Evolutionary conservation across 306 rosid genomes (phyloP).

Genomic region (Castanopsis chinensis): DNA sequence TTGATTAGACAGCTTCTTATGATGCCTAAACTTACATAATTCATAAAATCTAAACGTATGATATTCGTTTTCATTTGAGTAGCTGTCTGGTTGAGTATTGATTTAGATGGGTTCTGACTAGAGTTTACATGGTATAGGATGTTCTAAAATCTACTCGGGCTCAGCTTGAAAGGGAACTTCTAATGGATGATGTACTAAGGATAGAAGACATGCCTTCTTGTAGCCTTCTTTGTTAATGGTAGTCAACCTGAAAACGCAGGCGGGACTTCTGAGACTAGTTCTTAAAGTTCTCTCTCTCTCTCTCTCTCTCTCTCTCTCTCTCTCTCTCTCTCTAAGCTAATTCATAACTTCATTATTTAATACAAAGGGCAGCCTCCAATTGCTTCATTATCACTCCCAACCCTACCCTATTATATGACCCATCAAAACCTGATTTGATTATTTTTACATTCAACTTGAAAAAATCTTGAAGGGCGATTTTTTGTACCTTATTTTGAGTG

Average conservation of each 20-base stretch:
- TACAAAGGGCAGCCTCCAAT: constrained; percentile 15
- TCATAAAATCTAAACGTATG: too few species aligned
- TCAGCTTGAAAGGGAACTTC: constrained; percentile 78
- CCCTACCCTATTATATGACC: not conserved
- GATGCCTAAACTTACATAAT: too few species aligned
- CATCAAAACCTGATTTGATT: not conserved
- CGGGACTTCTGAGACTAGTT: not conserved
- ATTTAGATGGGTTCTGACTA: not conserved
- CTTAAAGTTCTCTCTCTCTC: constrained; percentile 2
- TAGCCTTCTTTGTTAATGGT: constrained; percentile 56
- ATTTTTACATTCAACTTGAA: not conserved
- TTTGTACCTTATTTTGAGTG: not conserved
- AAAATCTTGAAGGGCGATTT: not conserved
- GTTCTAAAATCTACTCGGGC: constrained; percentile 66
- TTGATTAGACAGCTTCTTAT: too few species aligned
- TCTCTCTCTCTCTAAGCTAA: not conserved
- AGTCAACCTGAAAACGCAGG: constrained; percentile 6
- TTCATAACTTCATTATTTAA: not conserved
- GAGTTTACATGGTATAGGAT: constrained; percentile 40
- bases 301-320: too few species aligned
- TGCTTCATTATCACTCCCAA: constrained; percentile 6
- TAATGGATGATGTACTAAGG: constrained; percentile 70
- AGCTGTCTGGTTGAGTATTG: not conserved
- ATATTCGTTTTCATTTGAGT: not conserved
- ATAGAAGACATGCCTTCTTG: constrained; percentile 96